These are phyloP conservation scores for Porphyrellus cyaneotinctus DNA, from an alignment of 768 basidiomycete species.

Conservation along the genomic window DNA sequence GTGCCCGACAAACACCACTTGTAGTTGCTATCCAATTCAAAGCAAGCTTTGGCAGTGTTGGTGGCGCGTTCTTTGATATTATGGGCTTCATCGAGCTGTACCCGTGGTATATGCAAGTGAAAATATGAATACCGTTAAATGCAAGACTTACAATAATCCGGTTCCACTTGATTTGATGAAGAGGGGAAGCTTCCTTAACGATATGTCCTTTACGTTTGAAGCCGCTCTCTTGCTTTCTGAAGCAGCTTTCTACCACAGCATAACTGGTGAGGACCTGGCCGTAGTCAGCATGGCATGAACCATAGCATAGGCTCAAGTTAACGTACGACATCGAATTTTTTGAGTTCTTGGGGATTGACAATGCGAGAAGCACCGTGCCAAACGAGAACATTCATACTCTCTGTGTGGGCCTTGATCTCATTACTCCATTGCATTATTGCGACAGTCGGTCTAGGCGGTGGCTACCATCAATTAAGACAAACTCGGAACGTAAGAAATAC, in stretches of 20 bases:
- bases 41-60: conserved; percentile 96
- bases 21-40: conserved; percentile 75
- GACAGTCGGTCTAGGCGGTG: conserved; percentile 40
- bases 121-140: background rate
- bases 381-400: conserved; percentile 79
- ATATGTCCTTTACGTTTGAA: conserved; percentile 83
- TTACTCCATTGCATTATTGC: conserved; percentile 84
- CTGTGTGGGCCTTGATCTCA: conserved; percentile 84
- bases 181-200: conserved; percentile 81
- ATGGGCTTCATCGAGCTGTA: conserved; percentile 89
- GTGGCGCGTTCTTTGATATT: conserved; percentile 95
- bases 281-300: conserved; percentile 3
- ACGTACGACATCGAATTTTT: conserved; percentile 84
- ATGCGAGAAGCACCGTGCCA: conserved; percentile 86
- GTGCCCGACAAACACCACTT: conserved; percentile 98
- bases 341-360: conserved; percentile 59
- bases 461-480: background rate
- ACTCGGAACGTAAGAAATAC: conserved; percentile 23
- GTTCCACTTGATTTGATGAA: conserved; percentile 85
- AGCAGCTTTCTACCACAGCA: conserved; percentile 85
- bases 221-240: conserved; percentile 88
- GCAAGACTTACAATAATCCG: conserved; percentile 58
- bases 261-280: conserved; percentile 77
- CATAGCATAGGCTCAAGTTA: background rate
- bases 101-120: background rate